Evolutionary conservation across 441 rosid genomes (phyloP).

Genomic region (Corymbia citriodora): DNA sequence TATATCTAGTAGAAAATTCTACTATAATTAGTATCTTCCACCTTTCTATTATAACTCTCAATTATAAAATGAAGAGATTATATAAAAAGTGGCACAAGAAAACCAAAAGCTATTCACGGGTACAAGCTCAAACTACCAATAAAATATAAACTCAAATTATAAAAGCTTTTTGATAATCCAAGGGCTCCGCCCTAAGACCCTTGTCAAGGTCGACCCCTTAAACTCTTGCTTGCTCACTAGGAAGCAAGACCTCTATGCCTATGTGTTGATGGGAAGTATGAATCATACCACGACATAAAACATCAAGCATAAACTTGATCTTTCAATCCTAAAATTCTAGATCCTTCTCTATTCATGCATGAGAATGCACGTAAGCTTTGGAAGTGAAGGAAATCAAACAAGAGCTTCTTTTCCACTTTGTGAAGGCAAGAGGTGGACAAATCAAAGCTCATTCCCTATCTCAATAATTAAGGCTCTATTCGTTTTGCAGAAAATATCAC

Average conservation of each 20-base stretch:
- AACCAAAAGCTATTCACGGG: rapidly evolving
- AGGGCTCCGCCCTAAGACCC: neutral
- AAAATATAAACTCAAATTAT: rapidly evolving
- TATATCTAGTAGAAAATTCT: rapidly evolving
- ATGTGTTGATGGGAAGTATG: rapidly evolving
- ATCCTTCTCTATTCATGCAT: neutral
- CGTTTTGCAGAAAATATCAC: no score
- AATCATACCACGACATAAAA: neutral
- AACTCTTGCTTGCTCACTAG: no score
- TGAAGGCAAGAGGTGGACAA: neutral
- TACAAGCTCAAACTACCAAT: neutral
- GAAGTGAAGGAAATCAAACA: neutral
- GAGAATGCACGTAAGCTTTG: neutral
- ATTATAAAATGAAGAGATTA: no score
- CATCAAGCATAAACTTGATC: neutral
- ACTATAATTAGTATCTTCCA: rapidly evolving
- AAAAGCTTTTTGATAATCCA: rapidly evolving
- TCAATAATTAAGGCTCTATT: neutral
- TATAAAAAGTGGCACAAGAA: no score
- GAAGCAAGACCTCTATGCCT: rapidly evolving
- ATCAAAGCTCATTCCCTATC: neutral
- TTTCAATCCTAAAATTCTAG: rapidly evolving
- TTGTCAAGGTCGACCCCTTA: rapidly evolving
- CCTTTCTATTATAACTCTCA: no score
- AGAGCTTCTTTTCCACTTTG: neutral